phyloP scores from a whole-genome alignment of 768 basidiomycete genomes.

The Rhizopogon rudus region DNA sequence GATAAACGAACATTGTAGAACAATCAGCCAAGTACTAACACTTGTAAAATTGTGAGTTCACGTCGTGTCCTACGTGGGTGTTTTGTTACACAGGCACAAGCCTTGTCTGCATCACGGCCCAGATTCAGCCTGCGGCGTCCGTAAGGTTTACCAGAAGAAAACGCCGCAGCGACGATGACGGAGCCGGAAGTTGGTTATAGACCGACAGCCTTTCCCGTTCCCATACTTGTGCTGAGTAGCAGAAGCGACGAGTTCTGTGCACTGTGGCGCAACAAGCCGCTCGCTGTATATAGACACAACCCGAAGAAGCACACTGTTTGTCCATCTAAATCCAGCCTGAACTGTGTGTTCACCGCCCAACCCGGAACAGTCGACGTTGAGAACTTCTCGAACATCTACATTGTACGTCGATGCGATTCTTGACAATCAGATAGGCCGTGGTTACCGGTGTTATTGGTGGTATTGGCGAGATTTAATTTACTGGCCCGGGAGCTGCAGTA shows the following conservation, averaged over 20 bases:
- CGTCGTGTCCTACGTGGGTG: too few species aligned
- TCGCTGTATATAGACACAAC: conserved; percentile 62
- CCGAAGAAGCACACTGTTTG: conserved; percentile 79
- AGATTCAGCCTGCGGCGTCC: too few species aligned
- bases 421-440: too few species aligned
- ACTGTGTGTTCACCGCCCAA: conserved; percentile 86
- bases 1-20: too few species aligned
- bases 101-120: too few species aligned
- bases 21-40: too few species aligned
- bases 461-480: conserved; percentile 66
- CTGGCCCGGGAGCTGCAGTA: conserved; percentile 65
- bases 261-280: conserved; percentile 54
- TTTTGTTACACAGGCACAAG: too few species aligned
- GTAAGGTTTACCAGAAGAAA: not conserved
- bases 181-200: not conserved
- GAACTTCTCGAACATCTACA: conserved; percentile 87
- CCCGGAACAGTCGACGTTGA: conserved; percentile 76
- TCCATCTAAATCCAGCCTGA: conserved; percentile 87
- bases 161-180: not conserved
- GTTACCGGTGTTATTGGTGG: conserved; percentile 20
- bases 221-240: not conserved
- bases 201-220: conserved; percentile 1
- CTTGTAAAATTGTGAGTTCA: too few species aligned
- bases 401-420: too few species aligned
- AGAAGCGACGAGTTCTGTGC: conserved; percentile 41